Evolutionary conservation across 2,329 filamentous ascomycete genomes (phyloP), one percentile per base, ranked within the genome.

Genomic region (Diaporthe citriasiana): DNA sequence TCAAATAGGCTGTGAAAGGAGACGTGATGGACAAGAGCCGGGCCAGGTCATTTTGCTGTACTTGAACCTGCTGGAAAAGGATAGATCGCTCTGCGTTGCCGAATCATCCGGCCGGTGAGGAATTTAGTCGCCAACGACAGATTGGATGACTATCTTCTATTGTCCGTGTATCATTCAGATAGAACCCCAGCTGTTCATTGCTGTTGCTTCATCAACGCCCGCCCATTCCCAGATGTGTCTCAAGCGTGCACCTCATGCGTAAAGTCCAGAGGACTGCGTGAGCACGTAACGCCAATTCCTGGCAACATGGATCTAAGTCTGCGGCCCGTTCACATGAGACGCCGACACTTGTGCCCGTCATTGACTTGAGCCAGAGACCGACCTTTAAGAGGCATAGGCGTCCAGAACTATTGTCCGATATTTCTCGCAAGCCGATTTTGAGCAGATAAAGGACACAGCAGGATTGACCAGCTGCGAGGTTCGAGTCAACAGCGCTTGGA

Each of bases 401-500:
- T 22, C 33, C 33, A 27, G 12, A 53, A 22, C 38, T 27, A 25
- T 53, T 8, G 40, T 22, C 27, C 51, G 38, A 30, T 4, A 27
- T 55, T 7, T 35, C 13, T 15, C 35, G 51, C 30, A 35, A 27
- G 50, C 38, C 38, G 27, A 57, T 57, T 45, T 57, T 7, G 22
- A 42, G 55, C 33, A 33, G 56, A 53, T 30, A 17, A 27, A 42
- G 17, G n/a, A 30, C 56, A 42, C 33, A 17, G 10, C n/a, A 17
- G n/a, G n/a, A 53, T 40, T 47, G 35, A 33, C 9, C 53, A 33
- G 19, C 55, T 42, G 42, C 10, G n/a, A 50, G 38, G 42, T 38
- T 57, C 68, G 51, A 70, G 53, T 33, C 70, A 71, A 53, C 56
- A 53, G 56, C 30, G 38, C 56, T 63, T 42, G 33, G 38, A 38